phyloP scores from a whole-genome alignment of 78 protist genomes.

The Pigoraptor vietnamica region DNA sequence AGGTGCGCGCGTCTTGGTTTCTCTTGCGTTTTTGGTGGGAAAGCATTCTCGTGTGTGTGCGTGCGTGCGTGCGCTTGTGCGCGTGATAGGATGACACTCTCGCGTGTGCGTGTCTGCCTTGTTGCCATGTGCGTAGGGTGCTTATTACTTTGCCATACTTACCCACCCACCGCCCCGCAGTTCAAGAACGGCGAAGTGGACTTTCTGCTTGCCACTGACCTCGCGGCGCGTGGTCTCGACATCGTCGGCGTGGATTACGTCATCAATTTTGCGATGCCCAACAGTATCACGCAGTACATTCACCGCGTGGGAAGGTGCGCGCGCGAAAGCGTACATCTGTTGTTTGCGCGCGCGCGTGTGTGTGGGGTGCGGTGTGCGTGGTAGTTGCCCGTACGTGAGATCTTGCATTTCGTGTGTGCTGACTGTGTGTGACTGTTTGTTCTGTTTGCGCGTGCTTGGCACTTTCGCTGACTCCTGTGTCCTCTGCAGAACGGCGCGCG shows the following conservation, averaged over 20 bases:
- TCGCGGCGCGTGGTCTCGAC: slow-evolving; percentile 87
- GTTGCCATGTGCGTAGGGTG: too few species aligned
- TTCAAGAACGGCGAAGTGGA: slow-evolving; percentile 20
- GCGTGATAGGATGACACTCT: too few species aligned
- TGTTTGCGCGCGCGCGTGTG: not conserved
- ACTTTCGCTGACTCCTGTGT: not conserved
- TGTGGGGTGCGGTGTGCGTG: too few species aligned
- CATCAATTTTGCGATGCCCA: slow-evolving; percentile 63
- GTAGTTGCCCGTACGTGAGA: not conserved
- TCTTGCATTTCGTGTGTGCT: not conserved
- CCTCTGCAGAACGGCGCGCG: slow-evolving; percentile 67
- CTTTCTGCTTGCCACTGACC: slow-evolving; percentile 68
- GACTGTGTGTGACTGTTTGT: not conserved
- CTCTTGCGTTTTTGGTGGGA: not conserved
- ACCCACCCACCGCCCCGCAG: too few species aligned
- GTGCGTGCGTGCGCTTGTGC: too few species aligned
- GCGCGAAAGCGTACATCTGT: not conserved
- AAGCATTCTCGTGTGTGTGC: not conserved
- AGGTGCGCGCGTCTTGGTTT: slow-evolving; percentile 4
- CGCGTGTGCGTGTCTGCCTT: too few species aligned
- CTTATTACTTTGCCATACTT: too few species aligned
- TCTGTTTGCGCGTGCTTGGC: not conserved
- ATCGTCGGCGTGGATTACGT: slow-evolving; percentile 69
- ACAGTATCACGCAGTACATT: slow-evolving; percentile 48
- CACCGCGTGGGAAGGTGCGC: slow-evolving; percentile 52